Conservation (phyloP, 768 basidiomycete genomes). For the Coprinellus micaceus region DNA sequence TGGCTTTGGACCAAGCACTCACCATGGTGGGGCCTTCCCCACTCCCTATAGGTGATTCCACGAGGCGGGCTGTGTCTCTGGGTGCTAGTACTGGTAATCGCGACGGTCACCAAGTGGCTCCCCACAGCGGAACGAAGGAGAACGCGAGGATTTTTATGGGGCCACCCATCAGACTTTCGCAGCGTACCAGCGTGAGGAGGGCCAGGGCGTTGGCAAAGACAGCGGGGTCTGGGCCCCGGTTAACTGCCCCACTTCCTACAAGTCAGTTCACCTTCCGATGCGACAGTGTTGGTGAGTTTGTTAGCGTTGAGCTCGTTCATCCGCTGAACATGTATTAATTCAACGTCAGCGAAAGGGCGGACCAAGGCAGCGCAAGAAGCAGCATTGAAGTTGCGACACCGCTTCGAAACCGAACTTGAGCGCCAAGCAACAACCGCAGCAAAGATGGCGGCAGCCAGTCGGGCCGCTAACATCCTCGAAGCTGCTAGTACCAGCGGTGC, state of each 20-base stretch:
- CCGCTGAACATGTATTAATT: too few relatives aligned
- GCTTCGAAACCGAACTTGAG: conserved; percentile 72
- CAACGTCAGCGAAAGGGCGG: conserved; percentile 68
- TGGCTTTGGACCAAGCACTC: conserved; percentile 77
- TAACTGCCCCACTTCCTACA: conserved; percentile 46
- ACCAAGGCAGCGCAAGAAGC: conserved; percentile 66
- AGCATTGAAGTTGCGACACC: conserved; percentile 57
- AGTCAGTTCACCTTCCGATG: conserved; percentile 59
- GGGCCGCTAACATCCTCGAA: too few relatives aligned
- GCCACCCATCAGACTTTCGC: conserved; percentile 41
- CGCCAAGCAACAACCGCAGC: conserved; percentile 63
- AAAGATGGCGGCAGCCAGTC: conserved; percentile 43
- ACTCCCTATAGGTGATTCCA: background rate
- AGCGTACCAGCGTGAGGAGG: conserved; percentile 47
- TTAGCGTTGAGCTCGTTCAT: too few relatives aligned
- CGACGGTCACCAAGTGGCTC: too few relatives aligned
- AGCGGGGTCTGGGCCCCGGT: conserved; percentile 32
- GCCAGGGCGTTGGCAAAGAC: conserved; percentile 42
- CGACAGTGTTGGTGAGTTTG: conserved; percentile 69
- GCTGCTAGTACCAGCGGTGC: conserved; percentile 4
- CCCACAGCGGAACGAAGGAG: too few relatives aligned
- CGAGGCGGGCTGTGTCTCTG: background rate
- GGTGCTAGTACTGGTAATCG: background rate
- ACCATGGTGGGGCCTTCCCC: conserved; percentile 31
- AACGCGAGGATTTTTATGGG: too few relatives aligned